A percentile compares a stretch with the other conserved stretches of the same genome.
Conservation (phyloP, 352 stramenopile species). For the Globisporangium spiculum region DNA sequence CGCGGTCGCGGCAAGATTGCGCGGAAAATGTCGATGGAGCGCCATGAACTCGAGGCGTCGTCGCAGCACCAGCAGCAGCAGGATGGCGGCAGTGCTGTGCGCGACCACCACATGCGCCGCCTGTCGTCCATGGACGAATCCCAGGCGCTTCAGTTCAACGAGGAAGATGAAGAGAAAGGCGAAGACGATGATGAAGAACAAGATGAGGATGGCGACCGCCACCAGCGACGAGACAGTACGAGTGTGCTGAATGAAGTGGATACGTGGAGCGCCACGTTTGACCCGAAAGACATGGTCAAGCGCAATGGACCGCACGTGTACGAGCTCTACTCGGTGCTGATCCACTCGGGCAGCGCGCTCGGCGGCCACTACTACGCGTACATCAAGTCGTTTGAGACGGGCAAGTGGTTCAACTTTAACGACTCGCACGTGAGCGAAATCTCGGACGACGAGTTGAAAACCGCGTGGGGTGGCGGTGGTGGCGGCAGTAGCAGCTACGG, state of each 20-base stretch:
- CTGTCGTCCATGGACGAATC: slow-evolving; percentile 80
- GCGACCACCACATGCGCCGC: slow-evolving; percentile 25
- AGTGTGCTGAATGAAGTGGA: slow-evolving; percentile 27
- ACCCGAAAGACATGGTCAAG: slow-evolving; percentile 59
- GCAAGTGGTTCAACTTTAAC: slow-evolving; percentile 89
- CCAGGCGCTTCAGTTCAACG: slow-evolving; percentile 39
- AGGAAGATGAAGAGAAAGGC: slow-evolving; percentile 19
- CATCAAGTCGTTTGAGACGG: slow-evolving; percentile 85
- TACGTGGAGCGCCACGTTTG: slow-evolving; percentile 72
- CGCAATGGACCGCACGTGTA: slow-evolving; percentile 77
- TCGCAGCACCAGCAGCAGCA: slow-evolving; percentile 29
- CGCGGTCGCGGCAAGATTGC: slow-evolving; percentile 54
- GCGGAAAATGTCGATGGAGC: slow-evolving; percentile 86
- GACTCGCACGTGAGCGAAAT: slow-evolving; percentile 80
- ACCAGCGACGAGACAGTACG: slow-evolving; percentile 7
- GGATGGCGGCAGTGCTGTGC: background rate
- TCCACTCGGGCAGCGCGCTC: slow-evolving; percentile 90
- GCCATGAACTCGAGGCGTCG: slow-evolving; percentile 61
- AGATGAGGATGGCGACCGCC: slow-evolving; percentile 1
- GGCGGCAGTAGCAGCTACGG: slow-evolving; percentile 48
- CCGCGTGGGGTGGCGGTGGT: slow-evolving; percentile 60
- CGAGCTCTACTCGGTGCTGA: slow-evolving; percentile 91
- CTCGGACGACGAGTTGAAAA: slow-evolving; percentile 71
- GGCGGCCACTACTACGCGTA: slow-evolving; percentile 94
- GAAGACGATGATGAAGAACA: slow-evolving; percentile 15